Evolutionary conservation across 2,329 filamentous ascomycete species (phyloP), one percentile per base, ranked within the genome.

Genomic region (Ophiostoma perfectum): DNA sequence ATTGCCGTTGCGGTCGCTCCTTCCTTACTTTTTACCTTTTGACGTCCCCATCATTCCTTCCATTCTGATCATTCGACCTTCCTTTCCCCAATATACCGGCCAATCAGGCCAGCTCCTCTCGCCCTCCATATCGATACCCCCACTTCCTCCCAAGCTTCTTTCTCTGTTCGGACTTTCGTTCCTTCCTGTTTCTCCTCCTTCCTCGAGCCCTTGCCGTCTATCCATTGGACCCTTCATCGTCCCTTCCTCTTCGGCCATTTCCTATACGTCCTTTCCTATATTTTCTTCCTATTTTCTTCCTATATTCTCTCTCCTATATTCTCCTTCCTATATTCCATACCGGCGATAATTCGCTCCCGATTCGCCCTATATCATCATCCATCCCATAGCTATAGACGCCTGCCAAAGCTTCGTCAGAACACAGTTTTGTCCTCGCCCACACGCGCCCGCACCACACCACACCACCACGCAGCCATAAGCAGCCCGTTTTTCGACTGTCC

Each of bases 101-200:
- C 44, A 9, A 38, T 64, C 65, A 39, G 55, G 18, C n/a, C 58
- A 38, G 11, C n/a, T 69, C 36, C 60, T 27, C 49, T 60, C 42
- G 49, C 27, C 36, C 65, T 66, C 18, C 44, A 44, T 45, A 18
- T 52, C 8, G 42, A 16, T 52, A 55, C 18, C n/a, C 49, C 49
- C 49, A 27, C 49, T 16, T 41, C 64, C 47, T 52, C 47, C 16
- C 49, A 55, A 55, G 49, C 49, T 49, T 49, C 45, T 14, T 49
- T 67, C 36, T 45, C 44, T 68, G 64, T 47, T 16, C 11, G 49
- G 16, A 55, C 52, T 58, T 49, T 49, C 18, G 18, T 45, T 65
- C 12, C 52, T 42, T 68, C 36, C 36, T 66, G 52, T 47, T 36
- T 42, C 18, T 39, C 44, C 55, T 39, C n/a, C 12, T 4, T 27